Evolutionary conservation across 179 eudicot species (phyloP).

Genomic region (Silene vulgaris): DNA sequence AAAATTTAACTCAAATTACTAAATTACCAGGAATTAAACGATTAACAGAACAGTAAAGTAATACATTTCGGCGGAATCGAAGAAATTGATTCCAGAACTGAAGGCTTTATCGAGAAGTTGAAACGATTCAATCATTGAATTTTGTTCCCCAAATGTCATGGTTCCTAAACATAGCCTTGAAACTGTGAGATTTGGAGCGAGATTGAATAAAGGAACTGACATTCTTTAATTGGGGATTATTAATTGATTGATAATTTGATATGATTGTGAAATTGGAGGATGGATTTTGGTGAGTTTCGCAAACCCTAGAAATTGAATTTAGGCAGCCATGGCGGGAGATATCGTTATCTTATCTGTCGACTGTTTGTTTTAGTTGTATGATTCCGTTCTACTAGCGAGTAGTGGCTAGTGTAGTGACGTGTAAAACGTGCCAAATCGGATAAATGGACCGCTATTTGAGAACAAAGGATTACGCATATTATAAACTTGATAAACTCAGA

Average conservation of each 20-base stretch:
- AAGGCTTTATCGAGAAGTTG: conserved; percentile 68
- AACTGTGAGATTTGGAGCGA: conserved; percentile 58
- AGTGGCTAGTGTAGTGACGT: too few relatives aligned
- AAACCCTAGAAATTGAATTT: conserved; percentile 20
- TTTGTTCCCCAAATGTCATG: conserved; percentile 92
- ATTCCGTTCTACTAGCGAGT: too few relatives aligned
- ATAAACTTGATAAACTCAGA: too few relatives aligned
- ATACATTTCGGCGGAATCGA: conserved; percentile 95
- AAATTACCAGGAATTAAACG: background rate
- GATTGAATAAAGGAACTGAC: conserved; percentile 54
- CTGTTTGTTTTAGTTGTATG: too few relatives aligned
- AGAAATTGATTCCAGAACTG: conserved; percentile 78
- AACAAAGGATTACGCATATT: too few relatives aligned
- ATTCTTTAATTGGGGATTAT: conserved; percentile 19
- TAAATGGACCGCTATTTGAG: too few relatives aligned
- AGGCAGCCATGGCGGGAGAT: conserved; percentile 19
- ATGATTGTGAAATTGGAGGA: background rate
- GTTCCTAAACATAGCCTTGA: conserved; percentile 85
- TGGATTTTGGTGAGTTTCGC: background rate
- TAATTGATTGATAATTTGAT: background rate
- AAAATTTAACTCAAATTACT: background rate
- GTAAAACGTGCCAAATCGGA: too few relatives aligned
- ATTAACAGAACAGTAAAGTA: background rate
- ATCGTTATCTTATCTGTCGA: background rate
- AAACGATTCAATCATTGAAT: conserved; percentile 48